Base-by-base conservation (phyloP, 1,284 basidiomycete species). In the Ceratobasidium sp. region DNA sequence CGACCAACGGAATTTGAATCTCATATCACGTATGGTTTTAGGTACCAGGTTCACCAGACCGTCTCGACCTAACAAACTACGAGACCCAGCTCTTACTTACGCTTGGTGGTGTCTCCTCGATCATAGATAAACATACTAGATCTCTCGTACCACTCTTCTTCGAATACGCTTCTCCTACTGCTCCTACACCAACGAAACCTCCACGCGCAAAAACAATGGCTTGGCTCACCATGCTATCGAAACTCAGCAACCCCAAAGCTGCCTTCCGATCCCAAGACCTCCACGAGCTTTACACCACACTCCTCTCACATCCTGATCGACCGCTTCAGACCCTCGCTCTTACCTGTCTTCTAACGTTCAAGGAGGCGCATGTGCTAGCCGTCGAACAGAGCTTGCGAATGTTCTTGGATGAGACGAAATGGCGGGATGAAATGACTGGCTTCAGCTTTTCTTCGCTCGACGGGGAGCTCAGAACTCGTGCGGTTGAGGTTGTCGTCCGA, bases 201-300 rank as follows among this genome's bases (percentile, higher is more conserved):
- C 85, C 90, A 4, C 87, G 89, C 75, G 85, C 87, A n/a, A 91
- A 90, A 81, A 89, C 96, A 40, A 88, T 85, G 23, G 88, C 90
- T 1, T 98, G 95, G 92, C 91, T 99, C 39, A 91, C 91, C 46
- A 89, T 99, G 1, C 95, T 99, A 83, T 90, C 94, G 77, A 97
- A 96, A 84, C 95, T 99, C 84, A 87, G 87, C 82, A 98, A 98
- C 83, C 97, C 97, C 12, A 97, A 96, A 85, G 94, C 95, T 0
- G 87, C 98, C 0, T 90, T 91, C 82, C 89, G 91, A 3, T 90
- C 95, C 0, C 89, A 92, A 12, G 89, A 89, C 0, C 88, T 99
- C 20, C 91, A 91, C 78, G 79, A 85, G 0, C 86, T 96, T 28
- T 96, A 97, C 85, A 89, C 90, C 18, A 86, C 89, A 20, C 89